phyloP scores from a whole-genome alignment of 352 stramenopile genomes.

The Nothophytophthora sp. region DNA sequence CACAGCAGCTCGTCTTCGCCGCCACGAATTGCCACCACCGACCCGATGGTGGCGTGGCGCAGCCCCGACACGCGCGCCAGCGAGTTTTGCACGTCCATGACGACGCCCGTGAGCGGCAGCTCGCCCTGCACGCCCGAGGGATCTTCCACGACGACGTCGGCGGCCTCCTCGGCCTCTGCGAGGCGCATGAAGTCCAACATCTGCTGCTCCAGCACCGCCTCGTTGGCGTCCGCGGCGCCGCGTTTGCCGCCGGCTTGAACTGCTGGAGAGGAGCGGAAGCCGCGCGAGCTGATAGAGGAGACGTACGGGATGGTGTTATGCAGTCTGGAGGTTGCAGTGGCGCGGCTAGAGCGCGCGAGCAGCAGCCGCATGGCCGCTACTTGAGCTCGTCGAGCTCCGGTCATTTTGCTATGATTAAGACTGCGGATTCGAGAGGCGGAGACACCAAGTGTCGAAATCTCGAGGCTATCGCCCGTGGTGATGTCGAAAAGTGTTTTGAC shows the following conservation, averaged over 20 bases:
- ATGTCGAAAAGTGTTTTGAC: too few relatives aligned
- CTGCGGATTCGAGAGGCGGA: too few relatives aligned
- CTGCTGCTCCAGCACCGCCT: conserved; percentile 65
- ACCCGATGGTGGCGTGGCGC: conserved; percentile 69
- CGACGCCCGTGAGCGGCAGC: conserved; percentile 48
- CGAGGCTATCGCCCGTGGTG: too few relatives aligned
- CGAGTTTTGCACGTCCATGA: conserved; percentile 73
- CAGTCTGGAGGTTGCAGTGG: too few relatives aligned
- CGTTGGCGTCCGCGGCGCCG: conserved; percentile 37
- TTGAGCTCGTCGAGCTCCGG: too few relatives aligned
- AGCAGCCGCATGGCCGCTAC: too few relatives aligned
- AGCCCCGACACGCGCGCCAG: conserved; percentile 76
- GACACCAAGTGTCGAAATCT: too few relatives aligned
- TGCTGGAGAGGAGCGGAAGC: conserved; percentile 9
- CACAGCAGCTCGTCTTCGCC: conserved; percentile 25
- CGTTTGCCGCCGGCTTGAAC: conserved; percentile 1
- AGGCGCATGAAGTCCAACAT: conserved; percentile 70
- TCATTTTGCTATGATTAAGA: too few relatives aligned
- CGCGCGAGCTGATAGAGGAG: not conserved
- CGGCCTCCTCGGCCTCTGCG: conserved; percentile 24
- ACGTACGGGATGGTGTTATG: not conserved
- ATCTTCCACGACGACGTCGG: not conserved
- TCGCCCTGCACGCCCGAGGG: conserved; percentile 22
- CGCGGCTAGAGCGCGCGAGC: too few relatives aligned
- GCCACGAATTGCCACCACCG: conserved; percentile 51